Evolutionary conservation across 1,284 basidiomycete genomes (phyloP).

Genomic region (Fomitopsis betulina): DNA sequence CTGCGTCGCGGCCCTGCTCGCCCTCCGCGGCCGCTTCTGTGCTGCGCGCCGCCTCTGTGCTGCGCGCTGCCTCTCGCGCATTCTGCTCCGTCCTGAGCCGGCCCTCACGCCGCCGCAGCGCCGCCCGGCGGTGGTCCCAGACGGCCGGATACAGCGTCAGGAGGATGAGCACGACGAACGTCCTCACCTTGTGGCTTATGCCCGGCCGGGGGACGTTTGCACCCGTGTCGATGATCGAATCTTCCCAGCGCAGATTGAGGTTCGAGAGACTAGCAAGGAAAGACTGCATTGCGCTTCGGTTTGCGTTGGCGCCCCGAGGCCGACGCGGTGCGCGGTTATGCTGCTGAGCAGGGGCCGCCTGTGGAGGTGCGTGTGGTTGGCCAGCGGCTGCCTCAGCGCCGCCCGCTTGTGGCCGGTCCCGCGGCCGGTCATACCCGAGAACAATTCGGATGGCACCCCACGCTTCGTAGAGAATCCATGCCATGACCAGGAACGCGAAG

Average conservation of each 20-base stretch:
- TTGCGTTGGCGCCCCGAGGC: not conserved
- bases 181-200: conserved; percentile 42
- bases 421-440: conserved; percentile 22
- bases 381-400: conserved; percentile 2
- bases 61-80: conserved; percentile 33
- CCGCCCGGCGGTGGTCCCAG: conserved; percentile 63
- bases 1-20: conserved; percentile 30
- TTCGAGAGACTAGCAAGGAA: conserved; percentile 52
- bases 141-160: conserved; percentile 69
- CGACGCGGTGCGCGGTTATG: conserved; percentile 10
- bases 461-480: conserved; percentile 73
- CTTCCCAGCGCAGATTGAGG: conserved; percentile 53
- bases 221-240: conserved; percentile 39
- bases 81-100: conserved; percentile 63
- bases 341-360: not conserved
- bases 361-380: conserved; percentile 1
- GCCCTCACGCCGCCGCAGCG: conserved; percentile 61
- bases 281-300: conserved; percentile 24
- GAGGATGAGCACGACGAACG: conserved; percentile 55
- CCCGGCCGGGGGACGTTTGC: conserved; percentile 32
- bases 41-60: conserved; percentile 24
- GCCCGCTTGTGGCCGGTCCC: conserved; percentile 5
- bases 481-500: conserved; percentile 59
- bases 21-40: conserved; percentile 15
- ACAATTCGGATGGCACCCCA: conserved; percentile 66